Evolutionary conservation across 768 basidiomycete genomes (phyloP).

Genomic region (Lactifluus echinatus): DNA sequence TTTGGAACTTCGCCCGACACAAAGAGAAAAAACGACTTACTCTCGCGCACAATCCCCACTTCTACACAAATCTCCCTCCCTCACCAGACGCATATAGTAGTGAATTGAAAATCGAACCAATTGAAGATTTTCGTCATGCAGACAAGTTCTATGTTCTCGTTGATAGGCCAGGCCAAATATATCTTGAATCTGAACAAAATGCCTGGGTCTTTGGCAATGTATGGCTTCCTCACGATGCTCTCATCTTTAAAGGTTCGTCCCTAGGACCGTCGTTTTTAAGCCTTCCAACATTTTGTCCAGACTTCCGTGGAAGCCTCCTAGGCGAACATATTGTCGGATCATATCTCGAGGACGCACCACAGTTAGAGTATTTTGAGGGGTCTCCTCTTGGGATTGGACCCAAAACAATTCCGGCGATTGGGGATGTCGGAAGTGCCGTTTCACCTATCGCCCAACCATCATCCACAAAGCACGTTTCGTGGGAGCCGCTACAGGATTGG

Average conservation of each 20-base stretch:
- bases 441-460: background rate
- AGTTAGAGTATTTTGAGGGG: background rate
- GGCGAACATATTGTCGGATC: background rate
- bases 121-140: background rate
- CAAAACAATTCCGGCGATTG: background rate
- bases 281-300: background rate
- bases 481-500: slow-evolving; percentile 2
- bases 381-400: no score
- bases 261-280: background rate
- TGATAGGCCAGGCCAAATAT: background rate
- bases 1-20: slow-evolving; percentile 13
- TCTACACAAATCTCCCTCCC: background rate
- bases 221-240: background rate
- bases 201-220: slow-evolving; percentile 2
- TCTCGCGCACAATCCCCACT: slow-evolving; percentile 11
- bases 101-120: background rate
- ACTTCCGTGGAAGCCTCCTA: background rate
- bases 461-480: no score
- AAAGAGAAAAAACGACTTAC: background rate
- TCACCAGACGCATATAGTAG: background rate
- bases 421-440: no score
- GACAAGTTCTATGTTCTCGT: background rate
- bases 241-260: slow-evolving; percentile 8
- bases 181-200: background rate
- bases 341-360: background rate